Conservation (phyloP, 768 basidiomycete genomes). For the Collybiopsis luxurians region DNA sequence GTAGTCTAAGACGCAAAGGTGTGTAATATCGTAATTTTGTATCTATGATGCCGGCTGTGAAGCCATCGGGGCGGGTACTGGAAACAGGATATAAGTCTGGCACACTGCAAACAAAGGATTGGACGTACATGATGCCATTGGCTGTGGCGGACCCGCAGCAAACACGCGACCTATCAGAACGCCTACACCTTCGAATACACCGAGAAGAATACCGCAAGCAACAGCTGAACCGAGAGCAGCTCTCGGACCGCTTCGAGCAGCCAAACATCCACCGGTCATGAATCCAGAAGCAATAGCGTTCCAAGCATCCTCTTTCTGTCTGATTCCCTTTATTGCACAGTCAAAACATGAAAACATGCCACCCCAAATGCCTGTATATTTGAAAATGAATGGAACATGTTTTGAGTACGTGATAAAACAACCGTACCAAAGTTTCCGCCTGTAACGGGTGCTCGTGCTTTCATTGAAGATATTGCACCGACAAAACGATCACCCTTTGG, state of each 20-base stretch:
- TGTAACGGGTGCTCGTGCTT: constrained; percentile 96
- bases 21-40: too few relatives aligned
- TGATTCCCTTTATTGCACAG: constrained; percentile 94
- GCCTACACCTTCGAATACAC: constrained; percentile 93
- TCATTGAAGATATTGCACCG: constrained; percentile 93
- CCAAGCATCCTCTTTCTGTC: constrained; percentile 99
- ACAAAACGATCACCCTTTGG: constrained; percentile 87
- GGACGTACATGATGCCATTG: constrained; percentile 72
- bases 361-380: background rate
- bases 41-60: constrained; percentile 38
- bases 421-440: constrained; percentile 91
- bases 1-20: too few relatives aligned
- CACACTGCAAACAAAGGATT: background rate
- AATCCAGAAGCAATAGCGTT: constrained; percentile 78
- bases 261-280: constrained; percentile 96
- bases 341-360: constrained; percentile 99
- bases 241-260: constrained; percentile 90
- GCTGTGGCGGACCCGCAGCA: constrained; percentile 77
- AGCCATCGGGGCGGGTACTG: constrained; percentile 57
- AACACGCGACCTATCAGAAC: constrained; percentile 89
- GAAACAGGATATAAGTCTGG: constrained; percentile 7
- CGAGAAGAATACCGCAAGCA: constrained; percentile 93
- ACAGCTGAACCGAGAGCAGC: constrained; percentile 91
- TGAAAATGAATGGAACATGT: too few relatives aligned
- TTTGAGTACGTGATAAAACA: background rate